These are phyloP conservation scores for Aspergillus sp. DNA, from an alignment of 2,329 filamentous ascomycete genomes.

Conservation along the genomic window DNA sequence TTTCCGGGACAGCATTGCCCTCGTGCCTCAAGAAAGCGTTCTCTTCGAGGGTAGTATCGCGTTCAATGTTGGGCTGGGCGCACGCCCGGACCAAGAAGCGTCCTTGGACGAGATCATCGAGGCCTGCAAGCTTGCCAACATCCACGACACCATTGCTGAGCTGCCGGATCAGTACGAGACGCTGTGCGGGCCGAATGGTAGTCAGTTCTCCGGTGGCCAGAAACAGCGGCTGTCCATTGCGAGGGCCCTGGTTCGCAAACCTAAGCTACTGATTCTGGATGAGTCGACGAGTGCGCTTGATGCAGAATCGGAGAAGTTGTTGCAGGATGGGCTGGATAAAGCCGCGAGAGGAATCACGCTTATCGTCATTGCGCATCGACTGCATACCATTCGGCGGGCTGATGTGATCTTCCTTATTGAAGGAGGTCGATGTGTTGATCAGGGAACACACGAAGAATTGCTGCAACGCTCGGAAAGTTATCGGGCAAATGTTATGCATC, in stretches of 20 bases:
- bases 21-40: slow-evolving; percentile 50
- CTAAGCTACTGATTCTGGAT: slow-evolving; percentile 58
- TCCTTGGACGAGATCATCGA: slow-evolving; percentile 62
- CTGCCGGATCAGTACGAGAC: slow-evolving; percentile 68
- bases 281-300: slow-evolving; percentile 62
- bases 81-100: slow-evolving; percentile 53
- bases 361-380: slow-evolving; percentile 43
- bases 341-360: slow-evolving; percentile 38
- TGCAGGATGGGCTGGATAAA: slow-evolving; percentile 44
- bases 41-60: slow-evolving; percentile 49
- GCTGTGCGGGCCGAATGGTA: slow-evolving; percentile 55
- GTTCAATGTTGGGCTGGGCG: slow-evolving; percentile 48
- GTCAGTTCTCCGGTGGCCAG: slow-evolving; percentile 58
- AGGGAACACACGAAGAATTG: slow-evolving; percentile 62
- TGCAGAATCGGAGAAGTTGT: slow-evolving; percentile 49
- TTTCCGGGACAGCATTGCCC: slow-evolving; percentile 46
- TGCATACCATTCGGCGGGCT: slow-evolving; percentile 61
- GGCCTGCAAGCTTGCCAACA: slow-evolving; percentile 67
- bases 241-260: slow-evolving; percentile 55
- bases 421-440: slow-evolving; percentile 61
- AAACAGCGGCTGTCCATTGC: slow-evolving; percentile 60
- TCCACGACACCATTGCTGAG: slow-evolving; percentile 65
- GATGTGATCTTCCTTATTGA: slow-evolving; percentile 78
- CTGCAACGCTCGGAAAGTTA: slow-evolving; percentile 46
- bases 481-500: slow-evolving; percentile 39